Conservation (phyloP, 129 eudicot genomes). For the Chrysanthemum lavandulifolium region DNA sequence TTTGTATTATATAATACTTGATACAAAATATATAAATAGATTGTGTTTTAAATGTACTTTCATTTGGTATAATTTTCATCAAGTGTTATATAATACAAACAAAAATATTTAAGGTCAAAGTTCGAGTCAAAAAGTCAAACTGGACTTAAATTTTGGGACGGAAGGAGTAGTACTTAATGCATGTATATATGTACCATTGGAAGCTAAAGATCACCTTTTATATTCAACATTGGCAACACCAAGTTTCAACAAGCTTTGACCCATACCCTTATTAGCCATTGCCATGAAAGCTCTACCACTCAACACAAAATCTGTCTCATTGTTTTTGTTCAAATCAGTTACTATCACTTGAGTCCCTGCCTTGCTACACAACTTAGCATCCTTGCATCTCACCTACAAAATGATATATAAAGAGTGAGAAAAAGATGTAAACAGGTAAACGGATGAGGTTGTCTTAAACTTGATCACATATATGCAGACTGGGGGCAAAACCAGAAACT, state of each 20-base stretch:
- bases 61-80: too few relatives aligned
- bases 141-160: background rate
- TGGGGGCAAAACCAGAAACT: too few relatives aligned
- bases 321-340: conserved; percentile 57
- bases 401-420: background rate
- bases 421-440: too few relatives aligned
- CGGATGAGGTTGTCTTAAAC: too few relatives aligned
- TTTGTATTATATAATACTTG: too few relatives aligned
- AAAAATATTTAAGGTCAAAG: too few relatives aligned
- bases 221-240: conserved; percentile 74
- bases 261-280: conserved; percentile 74
- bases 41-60: too few relatives aligned
- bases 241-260: conserved; percentile 45
- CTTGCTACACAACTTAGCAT: conserved; percentile 46
- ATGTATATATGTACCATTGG: conserved; percentile 3
- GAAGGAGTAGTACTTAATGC: background rate
- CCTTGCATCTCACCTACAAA: conserved; percentile 71
- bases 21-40: too few relatives aligned
- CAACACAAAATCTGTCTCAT: conserved; percentile 69
- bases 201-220: conserved; percentile 46
- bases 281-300: conserved; percentile 66
- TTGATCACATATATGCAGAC: too few relatives aligned
- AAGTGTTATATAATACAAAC: too few relatives aligned
- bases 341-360: conserved; percentile 63
- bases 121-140: too few relatives aligned